Evolutionary conservation across 2,329 filamentous ascomycete genomes (phyloP), one percentile per base, ranked within the genome.

Genomic region (Fusarium hainanense): DNA sequence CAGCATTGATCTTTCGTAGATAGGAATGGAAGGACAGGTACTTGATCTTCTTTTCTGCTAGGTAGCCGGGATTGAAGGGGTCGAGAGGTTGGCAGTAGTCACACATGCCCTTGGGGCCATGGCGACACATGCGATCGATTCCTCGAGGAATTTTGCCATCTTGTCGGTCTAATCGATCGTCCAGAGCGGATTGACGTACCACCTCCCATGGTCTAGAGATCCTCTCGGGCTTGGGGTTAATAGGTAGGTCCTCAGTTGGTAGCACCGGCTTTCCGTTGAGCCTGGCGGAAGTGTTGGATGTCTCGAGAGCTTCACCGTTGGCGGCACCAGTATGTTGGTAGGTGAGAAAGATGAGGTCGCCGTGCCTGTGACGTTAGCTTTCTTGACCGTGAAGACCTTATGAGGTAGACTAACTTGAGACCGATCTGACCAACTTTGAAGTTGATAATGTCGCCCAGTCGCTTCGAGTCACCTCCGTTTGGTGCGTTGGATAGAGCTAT

Each of bases 61-160:
- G 87, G 75, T 98, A 98, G 58, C 90, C 90, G n/a, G 91, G 80
- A 76, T 97, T 91, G 80, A 97, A 99, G 1, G 96, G 96, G 77
- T 99, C 96, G 52, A 98, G 83, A 0, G 97, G 97, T 89, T 97
- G 97, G 83, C 96, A 99, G 82, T 98, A 97, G 82, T 99, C 96
- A 81, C 96, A 99, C 96, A 99, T 99, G 79, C 96, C 96, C 82
- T 97, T 98, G 54, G 92, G 90, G 2, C 95, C 95, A 79, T 99
- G 96, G 67, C 93, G 91, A 83, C 96, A 99, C 94, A 99, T 96
- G 78, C 92, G 93, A 78, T 97, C 93, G 62, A 87, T 87, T 66
- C 87, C 87, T 67, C 94, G 86, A 21, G 89, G 83, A 54, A 98
- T 97, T 83, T 97, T 99, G 71, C 96, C 96, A 84, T 96, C 91